phyloP scores from a whole-genome alignment of 2,329 filamentous ascomycete species.

The Ceratocystis papillata region DNA sequence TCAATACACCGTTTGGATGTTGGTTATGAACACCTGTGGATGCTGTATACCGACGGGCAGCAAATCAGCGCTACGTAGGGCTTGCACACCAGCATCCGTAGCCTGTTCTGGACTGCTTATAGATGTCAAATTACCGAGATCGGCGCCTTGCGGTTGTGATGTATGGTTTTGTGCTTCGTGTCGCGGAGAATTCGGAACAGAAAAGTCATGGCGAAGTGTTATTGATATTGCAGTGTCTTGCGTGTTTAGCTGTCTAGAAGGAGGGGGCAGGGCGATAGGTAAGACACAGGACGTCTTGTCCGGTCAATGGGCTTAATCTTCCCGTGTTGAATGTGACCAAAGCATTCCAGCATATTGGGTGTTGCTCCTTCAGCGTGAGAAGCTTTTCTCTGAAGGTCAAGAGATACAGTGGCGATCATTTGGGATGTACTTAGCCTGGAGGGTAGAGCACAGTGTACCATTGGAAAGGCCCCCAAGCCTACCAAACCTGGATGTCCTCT shows the following conservation, averaged over 20 bases:
- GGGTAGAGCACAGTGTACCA: neutral
- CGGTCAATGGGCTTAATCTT: neutral
- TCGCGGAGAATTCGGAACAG: neutral
- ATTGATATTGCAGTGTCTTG: neutral
- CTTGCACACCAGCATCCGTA: neutral
- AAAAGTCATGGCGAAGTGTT: neutral
- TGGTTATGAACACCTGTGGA: neutral
- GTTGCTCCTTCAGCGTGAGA: neutral
- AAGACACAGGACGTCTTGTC: neutral
- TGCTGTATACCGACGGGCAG: neutral
- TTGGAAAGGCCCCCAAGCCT: neutral
- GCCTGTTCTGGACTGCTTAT: neutral
- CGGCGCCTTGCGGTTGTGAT: neutral
- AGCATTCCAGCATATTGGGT: neutral
- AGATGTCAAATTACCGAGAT: neutral
- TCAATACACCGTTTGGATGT: no score
- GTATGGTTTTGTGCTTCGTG: slow-evolving; percentile 4
- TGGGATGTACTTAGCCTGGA: no score
- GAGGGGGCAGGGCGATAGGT: neutral
- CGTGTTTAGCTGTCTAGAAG: neutral
- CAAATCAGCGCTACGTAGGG: neutral
- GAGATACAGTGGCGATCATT: neutral
- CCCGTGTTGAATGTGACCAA: neutral
- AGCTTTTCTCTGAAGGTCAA: neutral
- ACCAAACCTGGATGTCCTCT: neutral